Conservation (phyloP, 257 asterid species). For the Nicotiana sylvestris region DNA sequence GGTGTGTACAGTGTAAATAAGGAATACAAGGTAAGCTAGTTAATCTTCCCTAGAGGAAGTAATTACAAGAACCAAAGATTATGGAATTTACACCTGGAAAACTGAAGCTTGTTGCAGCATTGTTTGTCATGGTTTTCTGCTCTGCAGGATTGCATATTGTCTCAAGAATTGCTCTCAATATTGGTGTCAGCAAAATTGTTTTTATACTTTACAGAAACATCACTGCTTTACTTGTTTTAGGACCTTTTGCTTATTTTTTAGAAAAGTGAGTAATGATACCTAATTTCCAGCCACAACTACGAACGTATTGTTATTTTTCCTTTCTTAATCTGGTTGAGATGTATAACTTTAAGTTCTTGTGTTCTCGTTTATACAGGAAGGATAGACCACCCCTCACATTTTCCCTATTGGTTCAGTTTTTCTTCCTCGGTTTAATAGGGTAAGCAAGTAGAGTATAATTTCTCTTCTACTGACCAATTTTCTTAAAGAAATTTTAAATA, state of each 20-base stretch:
- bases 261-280: constrained; percentile 51
- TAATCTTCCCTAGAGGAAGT: not conserved
- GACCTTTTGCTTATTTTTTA: constrained; percentile 68
- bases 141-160: constrained; percentile 82
- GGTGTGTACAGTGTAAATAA: not conserved
- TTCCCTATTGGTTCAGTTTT: constrained; percentile 68
- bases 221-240: constrained; percentile 55
- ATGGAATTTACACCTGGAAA: constrained; percentile 44
- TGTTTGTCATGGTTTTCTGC: constrained; percentile 64
- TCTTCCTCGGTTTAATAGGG: constrained; percentile 73
- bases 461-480: not conserved
- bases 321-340: not conserved
- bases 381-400: constrained; percentile 79
- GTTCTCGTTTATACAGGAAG: constrained; percentile 41
- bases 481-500: no score
- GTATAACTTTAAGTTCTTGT: not conserved
- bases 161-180: constrained; percentile 67
- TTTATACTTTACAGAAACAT: constrained; percentile 68
- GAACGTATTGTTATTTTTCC: not conserved
- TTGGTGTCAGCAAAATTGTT: constrained; percentile 79
- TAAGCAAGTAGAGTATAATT: constrained; percentile 18
- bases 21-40: no score
- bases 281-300: not conserved
- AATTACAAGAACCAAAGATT: not conserved
- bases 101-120: constrained; percentile 52